Evolutionary conservation across 73 alveolate genomes (phyloP).

Genomic region (Paramecium octaurelia): DNA sequence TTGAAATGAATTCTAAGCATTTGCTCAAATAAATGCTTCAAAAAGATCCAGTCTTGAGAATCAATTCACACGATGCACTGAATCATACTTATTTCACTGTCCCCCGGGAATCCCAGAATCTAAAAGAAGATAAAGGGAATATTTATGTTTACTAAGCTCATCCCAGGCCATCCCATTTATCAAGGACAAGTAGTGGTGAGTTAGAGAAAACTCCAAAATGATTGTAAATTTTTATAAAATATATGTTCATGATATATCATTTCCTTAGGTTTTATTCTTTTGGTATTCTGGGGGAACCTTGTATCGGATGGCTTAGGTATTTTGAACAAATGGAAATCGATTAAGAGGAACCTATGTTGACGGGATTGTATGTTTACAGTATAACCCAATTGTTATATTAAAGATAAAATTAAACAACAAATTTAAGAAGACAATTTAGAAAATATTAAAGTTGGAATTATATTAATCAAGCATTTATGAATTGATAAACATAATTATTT

Average conservation of each 20-base stretch:
- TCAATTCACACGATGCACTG: not conserved
- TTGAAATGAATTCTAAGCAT: not conserved
- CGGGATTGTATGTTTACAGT: not conserved
- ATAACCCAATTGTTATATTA: not conserved
- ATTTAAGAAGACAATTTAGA: not conserved
- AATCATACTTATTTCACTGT: not conserved
- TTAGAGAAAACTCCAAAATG: not conserved
- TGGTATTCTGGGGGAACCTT: not conserved
- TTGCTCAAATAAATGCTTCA: not conserved
- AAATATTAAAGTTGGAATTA: not conserved
- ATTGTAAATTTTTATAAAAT: not conserved
- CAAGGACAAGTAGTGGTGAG: not conserved
- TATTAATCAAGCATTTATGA: not conserved
- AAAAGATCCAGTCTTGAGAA: not conserved
- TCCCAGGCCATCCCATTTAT: slow-evolving; percentile 1
- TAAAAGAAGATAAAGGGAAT: not conserved
- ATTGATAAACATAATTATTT: not conserved
- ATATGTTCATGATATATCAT: not conserved
- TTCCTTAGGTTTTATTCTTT: not conserved
- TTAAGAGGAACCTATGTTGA: not conserved
- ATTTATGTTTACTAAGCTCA: slow-evolving; percentile 20
- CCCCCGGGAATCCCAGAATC: not conserved
- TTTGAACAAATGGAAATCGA: not conserved
- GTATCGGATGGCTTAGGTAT: not conserved
- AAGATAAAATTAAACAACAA: not conserved